phyloP scores from a whole-genome alignment of 306 rosid genomes.

The Argentina anserina region DNA sequence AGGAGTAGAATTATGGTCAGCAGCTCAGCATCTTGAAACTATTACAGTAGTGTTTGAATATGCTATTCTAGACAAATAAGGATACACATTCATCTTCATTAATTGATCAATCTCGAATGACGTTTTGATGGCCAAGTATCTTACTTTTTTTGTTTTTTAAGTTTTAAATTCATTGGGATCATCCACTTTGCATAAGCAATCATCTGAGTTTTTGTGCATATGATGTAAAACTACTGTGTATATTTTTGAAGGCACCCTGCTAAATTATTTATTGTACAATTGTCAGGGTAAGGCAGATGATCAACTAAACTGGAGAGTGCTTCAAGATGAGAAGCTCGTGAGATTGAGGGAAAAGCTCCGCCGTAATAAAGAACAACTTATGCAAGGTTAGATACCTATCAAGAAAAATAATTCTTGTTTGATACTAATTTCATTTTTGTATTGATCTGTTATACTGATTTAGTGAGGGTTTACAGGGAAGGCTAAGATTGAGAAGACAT shows the following conservation, averaged over 20 bases:
- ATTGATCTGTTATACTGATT: conserved; percentile 26
- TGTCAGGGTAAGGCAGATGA: conserved; percentile 83
- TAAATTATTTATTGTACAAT: conserved; percentile 21
- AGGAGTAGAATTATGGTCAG: background rate
- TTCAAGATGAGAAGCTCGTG: conserved; percentile 75
- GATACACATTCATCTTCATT: background rate
- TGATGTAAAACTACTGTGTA: conserved; percentile 1
- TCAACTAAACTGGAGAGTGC: conserved; percentile 76
- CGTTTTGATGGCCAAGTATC: background rate
- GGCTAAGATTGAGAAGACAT: conserved; percentile 52
- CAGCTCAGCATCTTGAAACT: background rate
- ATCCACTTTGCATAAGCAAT: background rate
- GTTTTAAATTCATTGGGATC: no score
- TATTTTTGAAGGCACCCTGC: conserved; percentile 5
- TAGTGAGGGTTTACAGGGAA: conserved; percentile 50
- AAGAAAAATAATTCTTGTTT: conserved; percentile 2
- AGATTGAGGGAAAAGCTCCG: conserved; percentile 70
- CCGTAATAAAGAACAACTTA: conserved; percentile 49
- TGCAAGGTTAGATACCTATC: conserved; percentile 51
- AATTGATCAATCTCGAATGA: background rate
- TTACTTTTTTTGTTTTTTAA: background rate
- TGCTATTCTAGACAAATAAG: background rate
- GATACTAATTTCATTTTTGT: conserved; percentile 14
- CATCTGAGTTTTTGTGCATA: background rate
- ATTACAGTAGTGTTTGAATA: background rate